A percentile compares a stretch with the other conserved stretches of the same genome.
Conservation (phyloP, 1,139 yeast genomes). For the Trichomonascaceae sp. region DNA sequence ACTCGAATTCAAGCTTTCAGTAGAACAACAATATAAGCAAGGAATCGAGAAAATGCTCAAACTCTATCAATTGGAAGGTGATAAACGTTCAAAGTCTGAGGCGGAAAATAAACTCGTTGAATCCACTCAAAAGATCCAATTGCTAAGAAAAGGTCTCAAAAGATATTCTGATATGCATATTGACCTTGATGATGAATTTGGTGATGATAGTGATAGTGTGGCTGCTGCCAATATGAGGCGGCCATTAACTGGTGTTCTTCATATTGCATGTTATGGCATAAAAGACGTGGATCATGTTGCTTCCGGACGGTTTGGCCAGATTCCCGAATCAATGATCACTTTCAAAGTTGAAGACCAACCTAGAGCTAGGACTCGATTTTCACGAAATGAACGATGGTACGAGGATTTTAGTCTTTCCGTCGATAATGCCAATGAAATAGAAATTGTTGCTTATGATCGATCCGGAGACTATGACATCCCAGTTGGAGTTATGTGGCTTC, state of each 20-base stretch:
- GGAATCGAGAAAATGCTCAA: conserved; percentile 87
- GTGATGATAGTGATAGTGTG: conserved; percentile 42
- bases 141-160: conserved; percentile 75
- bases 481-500: conserved; percentile 90
- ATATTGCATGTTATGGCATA: conserved; percentile 63
- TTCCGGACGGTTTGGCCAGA: conserved; percentile 66
- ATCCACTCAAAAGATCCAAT: conserved; percentile 76
- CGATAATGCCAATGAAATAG: conserved; percentile 88
- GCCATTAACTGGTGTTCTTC: conserved; percentile 75
- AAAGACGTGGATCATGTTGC: conserved; percentile 92
- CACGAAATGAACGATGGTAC: conserved; percentile 76
- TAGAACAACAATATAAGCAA: conserved; percentile 85
- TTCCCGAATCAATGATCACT: conserved; percentile 73
- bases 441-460: conserved; percentile 79
- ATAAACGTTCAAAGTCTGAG: conserved; percentile 73
- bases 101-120: conserved; percentile 86
- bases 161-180: conserved; percentile 88
- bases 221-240: conserved; percentile 60
- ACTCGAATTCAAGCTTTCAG: conserved; percentile 84
- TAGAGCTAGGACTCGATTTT: conserved; percentile 65
- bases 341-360: conserved; percentile 84
- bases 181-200: conserved; percentile 49
- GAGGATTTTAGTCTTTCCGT: conserved; percentile 77
- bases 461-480: conserved; percentile 64
- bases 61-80: conserved; percentile 86